Evolutionary conservation across 192 early-diverging fungal genomes (phyloP).

Genomic region (Backusella mclennaniae): DNA sequence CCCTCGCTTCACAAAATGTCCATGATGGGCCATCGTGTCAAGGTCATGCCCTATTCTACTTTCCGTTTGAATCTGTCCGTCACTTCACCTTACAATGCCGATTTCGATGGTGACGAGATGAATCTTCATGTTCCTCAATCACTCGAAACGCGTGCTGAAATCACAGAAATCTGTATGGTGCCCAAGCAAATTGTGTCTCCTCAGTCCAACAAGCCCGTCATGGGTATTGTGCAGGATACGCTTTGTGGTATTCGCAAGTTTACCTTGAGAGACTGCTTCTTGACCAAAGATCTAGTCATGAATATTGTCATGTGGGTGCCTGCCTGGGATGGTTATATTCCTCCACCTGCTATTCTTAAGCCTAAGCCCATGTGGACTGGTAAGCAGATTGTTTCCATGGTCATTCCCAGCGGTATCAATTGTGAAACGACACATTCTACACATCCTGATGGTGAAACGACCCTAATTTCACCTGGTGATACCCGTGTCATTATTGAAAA

Average conservation of each 20-base stretch:
- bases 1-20: constrained; percentile 99
- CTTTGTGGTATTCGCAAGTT: constrained; percentile 95
- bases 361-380: constrained; percentile 98
- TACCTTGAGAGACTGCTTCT: constrained; percentile 89
- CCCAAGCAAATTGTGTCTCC: constrained; percentile 96
- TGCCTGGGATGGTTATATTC: constrained; percentile 93
- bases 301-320: constrained; percentile 94
- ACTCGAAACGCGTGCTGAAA: constrained; percentile 93
- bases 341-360: constrained; percentile 92
- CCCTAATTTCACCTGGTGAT: constrained; percentile 84
- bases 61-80: constrained; percentile 98
- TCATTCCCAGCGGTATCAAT: constrained; percentile 95
- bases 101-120: constrained; percentile 99
- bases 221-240: constrained; percentile 99
- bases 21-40: constrained; percentile 98
- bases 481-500: constrained; percentile 89
- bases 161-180: constrained; percentile 97
- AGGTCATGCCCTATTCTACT: constrained; percentile 99
- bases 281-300: constrained; percentile 90
- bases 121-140: constrained; percentile 99
- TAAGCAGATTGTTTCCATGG: constrained; percentile 92
- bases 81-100: constrained; percentile 97
- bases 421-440: constrained; percentile 72
- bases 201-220: constrained; percentile 96
- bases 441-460: constrained; percentile 77